Conservation (phyloP, 148 eudicot genomes). For the Chenopodium berlandieri region DNA sequence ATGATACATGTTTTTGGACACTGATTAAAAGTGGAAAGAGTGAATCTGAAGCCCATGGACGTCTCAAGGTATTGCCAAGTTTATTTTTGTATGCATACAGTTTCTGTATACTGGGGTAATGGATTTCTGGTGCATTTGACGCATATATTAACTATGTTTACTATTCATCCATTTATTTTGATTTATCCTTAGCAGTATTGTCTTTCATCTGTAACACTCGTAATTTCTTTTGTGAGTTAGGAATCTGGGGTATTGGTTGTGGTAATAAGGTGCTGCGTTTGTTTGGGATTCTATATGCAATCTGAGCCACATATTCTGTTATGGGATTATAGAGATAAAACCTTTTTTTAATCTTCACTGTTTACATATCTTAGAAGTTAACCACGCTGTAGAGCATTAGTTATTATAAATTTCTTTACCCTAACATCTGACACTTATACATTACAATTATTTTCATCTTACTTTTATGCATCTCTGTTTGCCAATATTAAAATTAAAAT, state of each 20-base stretch:
- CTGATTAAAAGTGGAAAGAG: conserved; percentile 55
- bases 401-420: not conserved
- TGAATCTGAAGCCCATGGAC: conserved; percentile 59
- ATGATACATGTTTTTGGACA: conserved; percentile 73
- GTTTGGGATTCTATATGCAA: not conserved
- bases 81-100: not conserved
- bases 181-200: not conserved
- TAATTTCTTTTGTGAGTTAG: not conserved
- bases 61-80: conserved; percentile 49
- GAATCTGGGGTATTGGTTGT: not conserved
- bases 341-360: not conserved
- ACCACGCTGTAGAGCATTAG: not conserved
- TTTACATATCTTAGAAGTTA: not conserved
- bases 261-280: not conserved
- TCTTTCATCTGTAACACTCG: no score
- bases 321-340: not conserved
- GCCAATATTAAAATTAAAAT: not conserved
- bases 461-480: not conserved
- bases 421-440: not conserved
- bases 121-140: not conserved
- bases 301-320: not conserved
- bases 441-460: not conserved
- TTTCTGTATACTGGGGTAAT: not conserved
- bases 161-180: not conserved
- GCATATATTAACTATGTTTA: not conserved